phyloP scores from a whole-genome alignment of 371 early-diverging fungal genomes.

The Apophysomyces ossiformis region DNA sequence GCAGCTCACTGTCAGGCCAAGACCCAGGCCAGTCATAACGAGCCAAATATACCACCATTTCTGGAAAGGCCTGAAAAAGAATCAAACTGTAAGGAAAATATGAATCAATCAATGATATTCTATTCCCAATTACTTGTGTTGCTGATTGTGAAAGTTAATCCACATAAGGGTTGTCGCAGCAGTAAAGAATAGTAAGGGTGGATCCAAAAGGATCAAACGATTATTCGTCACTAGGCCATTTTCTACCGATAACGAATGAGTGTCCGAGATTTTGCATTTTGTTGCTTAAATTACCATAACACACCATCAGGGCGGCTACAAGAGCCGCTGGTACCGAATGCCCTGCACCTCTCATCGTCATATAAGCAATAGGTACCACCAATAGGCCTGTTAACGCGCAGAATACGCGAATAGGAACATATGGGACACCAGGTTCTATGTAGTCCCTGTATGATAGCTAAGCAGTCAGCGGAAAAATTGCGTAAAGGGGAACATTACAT shows the following conservation, averaged over 20 bases:
- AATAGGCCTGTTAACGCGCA: conserved; percentile 48
- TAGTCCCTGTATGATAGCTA: conserved; percentile 36
- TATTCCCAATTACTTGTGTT: conserved; percentile 45
- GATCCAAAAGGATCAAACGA: conserved; percentile 89
- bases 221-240: conserved; percentile 89
- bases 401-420: conserved; percentile 46
- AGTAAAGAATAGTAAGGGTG: conserved; percentile 85
- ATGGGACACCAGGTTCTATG: conserved; percentile 45
- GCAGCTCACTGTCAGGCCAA: conserved; percentile 71
- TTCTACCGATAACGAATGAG: conserved; percentile 33
- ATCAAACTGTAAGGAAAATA: not conserved
- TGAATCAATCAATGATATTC: not conserved
- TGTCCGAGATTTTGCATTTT: not conserved
- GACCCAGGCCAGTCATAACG: conserved; percentile 67
- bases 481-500: conserved; percentile 46
- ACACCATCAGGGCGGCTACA: conserved; percentile 52
- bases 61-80: not conserved
- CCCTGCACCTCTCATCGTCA: conserved; percentile 48
- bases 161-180: conserved; percentile 76
- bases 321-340: conserved; percentile 48
- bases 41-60: conserved; percentile 65
- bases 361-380: conserved; percentile 50
- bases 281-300: conserved; percentile 38
- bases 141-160: conserved; percentile 80
- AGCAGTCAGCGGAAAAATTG: not conserved